phyloP scores from a whole-genome alignment of 768 basidiomycete species.

The Leccinum pellstonianum region DNA sequence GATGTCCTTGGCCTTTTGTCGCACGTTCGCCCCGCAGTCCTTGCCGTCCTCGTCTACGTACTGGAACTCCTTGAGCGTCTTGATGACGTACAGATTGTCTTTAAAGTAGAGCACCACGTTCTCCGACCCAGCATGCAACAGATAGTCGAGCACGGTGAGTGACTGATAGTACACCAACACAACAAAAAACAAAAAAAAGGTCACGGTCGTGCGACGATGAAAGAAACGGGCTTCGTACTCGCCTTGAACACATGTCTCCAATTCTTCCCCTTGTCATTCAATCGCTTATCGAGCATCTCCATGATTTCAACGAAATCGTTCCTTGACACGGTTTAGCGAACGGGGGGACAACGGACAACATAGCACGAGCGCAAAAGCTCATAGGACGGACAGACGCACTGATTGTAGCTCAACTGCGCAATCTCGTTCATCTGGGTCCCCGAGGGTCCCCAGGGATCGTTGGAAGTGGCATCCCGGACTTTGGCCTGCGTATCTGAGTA shows the following conservation, averaged over 20 bases:
- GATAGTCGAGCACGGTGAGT: conserved; percentile 92
- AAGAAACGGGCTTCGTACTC: conserved; percentile 25
- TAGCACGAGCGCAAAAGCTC: background rate
- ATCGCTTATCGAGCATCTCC: conserved; percentile 99
- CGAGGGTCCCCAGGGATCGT: conserved; percentile 97
- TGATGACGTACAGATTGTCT: conserved; percentile 96
- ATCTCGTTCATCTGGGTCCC: conserved; percentile 99
- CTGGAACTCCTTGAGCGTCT: conserved; percentile 98
- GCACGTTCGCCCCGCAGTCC: conserved; percentile 97
- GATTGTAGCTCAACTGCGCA: conserved; percentile 95
- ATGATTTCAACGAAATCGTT: conserved; percentile 99
- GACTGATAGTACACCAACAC: conserved; percentile 44
- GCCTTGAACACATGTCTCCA: conserved; percentile 99
- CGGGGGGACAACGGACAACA: background rate
- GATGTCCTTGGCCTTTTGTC: conserved; percentile 98
- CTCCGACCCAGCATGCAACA: conserved; percentile 93
- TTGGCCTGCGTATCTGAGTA: conserved; percentile 96
- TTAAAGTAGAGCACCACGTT: conserved; percentile 98
- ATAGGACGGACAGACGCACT: conserved; percentile 51
- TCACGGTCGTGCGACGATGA: background rate
- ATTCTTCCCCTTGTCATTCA: conserved; percentile 99
- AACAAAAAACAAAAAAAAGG: background rate
- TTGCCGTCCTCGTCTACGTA: conserved; percentile 93
- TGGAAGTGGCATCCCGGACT: conserved; percentile 93
- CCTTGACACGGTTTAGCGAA: conserved; percentile 35